These are phyloP conservation scores for Anthostomella pinea DNA, from an alignment of 2,329 filamentous ascomycete species.

Conservation along the genomic window DNA sequence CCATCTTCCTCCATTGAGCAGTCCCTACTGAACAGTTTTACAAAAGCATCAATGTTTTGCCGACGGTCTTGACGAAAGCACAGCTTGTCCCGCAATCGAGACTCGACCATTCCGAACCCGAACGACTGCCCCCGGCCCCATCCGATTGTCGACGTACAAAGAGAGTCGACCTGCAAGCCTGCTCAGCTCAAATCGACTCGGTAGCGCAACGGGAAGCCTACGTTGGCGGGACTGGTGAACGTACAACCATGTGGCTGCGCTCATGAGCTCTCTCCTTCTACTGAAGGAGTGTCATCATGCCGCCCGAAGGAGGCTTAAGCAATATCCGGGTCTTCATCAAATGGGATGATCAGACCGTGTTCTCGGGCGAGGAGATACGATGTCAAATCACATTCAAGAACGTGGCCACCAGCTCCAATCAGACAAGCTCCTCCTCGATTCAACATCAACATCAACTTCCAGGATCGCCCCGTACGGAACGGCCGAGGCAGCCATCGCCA, in stretches of 20 bases:
- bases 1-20: no score
- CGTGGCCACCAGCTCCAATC: conserved; percentile 50
- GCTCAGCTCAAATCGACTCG: not conserved
- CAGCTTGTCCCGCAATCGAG: no score
- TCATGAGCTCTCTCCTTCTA: conserved; percentile 31
- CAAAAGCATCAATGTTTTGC: no score
- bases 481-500: conserved; percentile 41
- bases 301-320: conserved; percentile 44
- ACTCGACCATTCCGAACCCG: no score
- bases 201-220: no score
- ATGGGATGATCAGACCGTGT: conserved; percentile 92
- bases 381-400: conserved; percentile 98
- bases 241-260: conserved; percentile 26
- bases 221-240: not conserved
- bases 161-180: not conserved
- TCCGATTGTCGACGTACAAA: no score
- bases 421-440: conserved; percentile 24
- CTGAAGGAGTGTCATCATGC: conserved; percentile 43
- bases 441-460: conserved; percentile 24
- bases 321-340: conserved; percentile 94
- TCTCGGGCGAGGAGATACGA: conserved; percentile 92
- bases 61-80: no score
- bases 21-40: no score
- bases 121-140: no score
- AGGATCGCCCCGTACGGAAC: conserved; percentile 34